Conservation (phyloP, 1,284 basidiomycete genomes). For the Cerrena zonata region DNA sequence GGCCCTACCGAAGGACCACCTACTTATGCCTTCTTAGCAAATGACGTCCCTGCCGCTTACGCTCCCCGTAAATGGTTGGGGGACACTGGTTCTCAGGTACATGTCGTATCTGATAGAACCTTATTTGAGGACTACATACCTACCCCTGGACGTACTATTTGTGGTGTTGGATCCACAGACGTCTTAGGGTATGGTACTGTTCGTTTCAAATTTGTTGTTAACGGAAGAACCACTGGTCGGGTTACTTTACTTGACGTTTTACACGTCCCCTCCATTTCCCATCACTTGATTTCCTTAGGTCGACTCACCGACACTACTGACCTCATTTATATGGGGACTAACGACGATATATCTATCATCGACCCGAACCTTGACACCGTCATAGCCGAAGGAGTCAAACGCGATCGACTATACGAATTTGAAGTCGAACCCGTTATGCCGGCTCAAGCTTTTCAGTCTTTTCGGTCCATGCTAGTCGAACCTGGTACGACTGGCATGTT, state of each 20-base stretch:
- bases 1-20: too few relatives aligned
- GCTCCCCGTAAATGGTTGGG: too few relatives aligned
- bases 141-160: constrained; percentile 11
- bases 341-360: constrained; percentile 10
- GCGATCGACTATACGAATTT: too few relatives aligned
- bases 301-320: constrained; percentile 11
- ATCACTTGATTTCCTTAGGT: constrained; percentile 32
- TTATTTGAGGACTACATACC: constrained; percentile 12
- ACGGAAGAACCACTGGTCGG: background rate
- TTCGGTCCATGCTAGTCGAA: background rate
- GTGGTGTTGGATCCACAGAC: constrained; percentile 15
- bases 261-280: constrained; percentile 27
- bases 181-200: constrained; percentile 16
- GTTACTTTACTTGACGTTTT: constrained; percentile 26
- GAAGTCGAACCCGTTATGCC: too few relatives aligned
- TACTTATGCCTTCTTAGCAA: too few relatives aligned
- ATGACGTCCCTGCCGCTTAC: too few relatives aligned
- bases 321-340: constrained; percentile 4
- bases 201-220: constrained; percentile 11
- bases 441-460: too few relatives aligned
- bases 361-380: too few relatives aligned
- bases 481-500: constrained; percentile 32
- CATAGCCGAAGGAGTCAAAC: too few relatives aligned
- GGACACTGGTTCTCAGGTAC: constrained; percentile 12
- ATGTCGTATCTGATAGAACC: constrained; percentile 12